phyloP scores from a whole-genome alignment of 768 basidiomycete genomes.

The Mycena metata region DNA sequence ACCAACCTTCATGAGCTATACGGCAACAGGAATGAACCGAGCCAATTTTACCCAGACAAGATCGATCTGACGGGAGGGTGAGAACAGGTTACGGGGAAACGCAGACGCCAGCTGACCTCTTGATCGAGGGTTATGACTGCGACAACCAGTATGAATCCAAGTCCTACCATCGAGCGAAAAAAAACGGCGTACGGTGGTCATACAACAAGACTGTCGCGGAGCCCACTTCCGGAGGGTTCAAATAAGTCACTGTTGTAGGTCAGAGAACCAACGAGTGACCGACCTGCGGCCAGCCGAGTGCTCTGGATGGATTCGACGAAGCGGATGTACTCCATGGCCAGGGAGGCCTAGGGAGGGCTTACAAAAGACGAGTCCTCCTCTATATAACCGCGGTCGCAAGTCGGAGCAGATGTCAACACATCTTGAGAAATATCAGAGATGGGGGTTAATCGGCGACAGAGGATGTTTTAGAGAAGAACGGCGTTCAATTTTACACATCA shows the following conservation, averaged over 20 bases:
- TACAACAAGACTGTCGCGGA: conserved; percentile 15
- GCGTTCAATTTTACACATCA: not conserved
- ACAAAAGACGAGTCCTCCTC: not conserved
- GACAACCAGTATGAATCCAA: not conserved
- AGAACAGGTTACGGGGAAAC: not conserved
- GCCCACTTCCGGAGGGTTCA: conserved; percentile 2
- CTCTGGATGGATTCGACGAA: conserved; percentile 9
- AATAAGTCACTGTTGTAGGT: not conserved
- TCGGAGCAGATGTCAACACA: not conserved
- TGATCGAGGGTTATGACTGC: conserved; percentile 27
- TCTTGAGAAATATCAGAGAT: conserved; percentile 15
- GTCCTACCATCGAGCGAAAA: not conserved
- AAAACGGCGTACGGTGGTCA: conserved; percentile 15
- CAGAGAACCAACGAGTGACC: not conserved
- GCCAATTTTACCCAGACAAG: conserved; percentile 15
- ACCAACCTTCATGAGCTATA: not conserved
- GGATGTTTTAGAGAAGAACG: not conserved
- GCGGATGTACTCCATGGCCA: conserved; percentile 12
- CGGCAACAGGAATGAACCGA: conserved; percentile 1
- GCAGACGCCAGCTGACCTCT: not conserved
- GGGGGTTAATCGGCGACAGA: not conserved
- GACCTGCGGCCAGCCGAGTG: conserved; percentile 28
- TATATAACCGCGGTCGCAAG: not conserved
- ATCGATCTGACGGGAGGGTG: conserved; percentile 4
- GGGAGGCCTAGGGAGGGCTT: not conserved